These are phyloP conservation scores for Trypanosoma lewisi DNA, from an alignment of 208 protist species.

Conservation along the genomic window DNA sequence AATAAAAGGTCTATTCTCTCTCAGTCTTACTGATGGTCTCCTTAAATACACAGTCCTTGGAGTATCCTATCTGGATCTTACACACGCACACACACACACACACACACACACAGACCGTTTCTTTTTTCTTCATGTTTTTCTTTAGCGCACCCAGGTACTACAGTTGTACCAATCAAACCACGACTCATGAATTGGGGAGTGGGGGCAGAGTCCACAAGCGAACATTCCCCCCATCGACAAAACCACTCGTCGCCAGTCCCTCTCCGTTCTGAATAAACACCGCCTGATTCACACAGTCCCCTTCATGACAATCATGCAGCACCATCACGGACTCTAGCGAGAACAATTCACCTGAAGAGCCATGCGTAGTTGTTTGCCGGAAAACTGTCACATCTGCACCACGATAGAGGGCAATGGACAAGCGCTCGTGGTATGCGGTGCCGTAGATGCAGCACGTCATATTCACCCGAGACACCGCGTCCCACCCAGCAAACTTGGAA, in stretches of 20 bases:
- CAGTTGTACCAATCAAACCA: too few relatives aligned
- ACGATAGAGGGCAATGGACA: conserved; percentile 47
- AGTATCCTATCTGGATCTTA: too few relatives aligned
- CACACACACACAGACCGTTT: too few relatives aligned
- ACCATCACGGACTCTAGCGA: conserved; percentile 40
- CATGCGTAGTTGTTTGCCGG: conserved; percentile 27
- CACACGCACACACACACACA: too few relatives aligned
- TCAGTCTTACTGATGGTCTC: too few relatives aligned
- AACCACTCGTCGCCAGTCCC: conserved; percentile 65
- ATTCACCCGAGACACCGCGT: conserved; percentile 33
- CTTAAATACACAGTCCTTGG: too few relatives aligned
- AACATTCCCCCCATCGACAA: conserved; percentile 49
- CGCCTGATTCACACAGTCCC: conserved; percentile 38
- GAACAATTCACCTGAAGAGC: conserved; percentile 19
- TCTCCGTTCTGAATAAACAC: conserved; percentile 53
- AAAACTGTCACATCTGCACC: conserved; percentile 49
- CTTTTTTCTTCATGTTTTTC: too few relatives aligned
- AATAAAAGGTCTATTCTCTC: too few relatives aligned
- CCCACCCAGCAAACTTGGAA: conserved; percentile 49
- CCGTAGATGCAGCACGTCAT: conserved; percentile 50
- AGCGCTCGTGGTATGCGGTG: conserved; percentile 62
- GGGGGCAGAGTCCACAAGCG: conserved; percentile 53
- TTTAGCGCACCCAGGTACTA: too few relatives aligned
- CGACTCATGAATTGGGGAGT: conserved; percentile 1
- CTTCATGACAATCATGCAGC: conserved; percentile 54